Evolutionary conservation across 768 basidiomycete genomes (phyloP).

Genomic region (Candolleomyces eurysporus): DNA sequence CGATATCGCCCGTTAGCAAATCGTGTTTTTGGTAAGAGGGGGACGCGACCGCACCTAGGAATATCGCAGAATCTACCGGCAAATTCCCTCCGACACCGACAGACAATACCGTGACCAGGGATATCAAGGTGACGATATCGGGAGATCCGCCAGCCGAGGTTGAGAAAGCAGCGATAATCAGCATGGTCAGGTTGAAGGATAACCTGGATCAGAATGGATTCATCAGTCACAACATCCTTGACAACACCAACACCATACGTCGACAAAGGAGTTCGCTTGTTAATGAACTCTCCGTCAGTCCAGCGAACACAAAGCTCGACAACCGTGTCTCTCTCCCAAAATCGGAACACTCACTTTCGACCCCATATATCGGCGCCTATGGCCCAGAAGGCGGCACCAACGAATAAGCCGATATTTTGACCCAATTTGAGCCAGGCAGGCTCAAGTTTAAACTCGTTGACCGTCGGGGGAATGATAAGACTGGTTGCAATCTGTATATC

Average conservation of each 20-base stretch:
- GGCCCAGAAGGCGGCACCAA: constrained; percentile 71
- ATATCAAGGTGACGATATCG: constrained; percentile 46
- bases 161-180: constrained; percentile 66
- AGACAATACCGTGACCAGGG: constrained; percentile 55
- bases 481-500: constrained; percentile 23
- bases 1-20: neutral
- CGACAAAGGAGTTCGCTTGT: no score
- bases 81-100: constrained; percentile 67
- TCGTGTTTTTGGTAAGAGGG: neutral
- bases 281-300: no score
- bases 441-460: constrained; percentile 61
- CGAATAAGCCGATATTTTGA: constrained; percentile 68
- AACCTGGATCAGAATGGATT: constrained; percentile 32
- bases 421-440: constrained; percentile 66
- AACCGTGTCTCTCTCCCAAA: no score
- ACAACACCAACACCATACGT: no score
- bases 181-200: constrained; percentile 67
- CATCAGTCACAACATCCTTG: no score
- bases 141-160: constrained; percentile 59
- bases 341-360: constrained; percentile 40
- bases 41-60: constrained; percentile 50
- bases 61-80: constrained; percentile 74
- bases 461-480: constrained; percentile 59
- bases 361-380: constrained; percentile 72
- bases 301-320: no score